Percentiles rank a stretch among this genome's conserved stretches.
phyloP scores from a whole-genome alignment of 371 early-diverging fungal genomes.

The Rhizopus stolonifer region DNA sequence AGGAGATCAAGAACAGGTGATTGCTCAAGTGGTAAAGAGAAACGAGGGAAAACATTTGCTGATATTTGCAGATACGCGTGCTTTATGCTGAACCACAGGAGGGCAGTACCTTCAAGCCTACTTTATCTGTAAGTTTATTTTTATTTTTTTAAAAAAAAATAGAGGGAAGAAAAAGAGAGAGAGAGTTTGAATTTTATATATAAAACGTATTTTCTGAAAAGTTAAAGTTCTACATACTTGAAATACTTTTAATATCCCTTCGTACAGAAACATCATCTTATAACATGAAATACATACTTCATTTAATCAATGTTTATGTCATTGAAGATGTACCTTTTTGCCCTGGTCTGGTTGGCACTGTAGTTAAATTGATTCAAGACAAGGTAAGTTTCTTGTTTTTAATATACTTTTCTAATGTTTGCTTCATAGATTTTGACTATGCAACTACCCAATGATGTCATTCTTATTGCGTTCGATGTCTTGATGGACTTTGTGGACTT shows the following conservation, averaged over 20 bases:
- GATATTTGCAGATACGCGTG: constrained; percentile 48
- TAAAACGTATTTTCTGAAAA: constrained; percentile 13
- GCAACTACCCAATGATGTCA: constrained; percentile 67
- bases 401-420: too few species aligned
- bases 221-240: constrained; percentile 72
- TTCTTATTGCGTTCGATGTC: constrained; percentile 69
- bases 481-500: constrained; percentile 65
- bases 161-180: not conserved
- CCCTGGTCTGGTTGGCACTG: constrained; percentile 69
- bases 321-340: constrained; percentile 77
- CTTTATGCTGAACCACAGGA: constrained; percentile 47
- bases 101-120: constrained; percentile 32
- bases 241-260: constrained; percentile 66
- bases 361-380: constrained; percentile 73
- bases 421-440: constrained; percentile 54
- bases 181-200: not conserved
- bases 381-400: constrained; percentile 50
- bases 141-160: not conserved
- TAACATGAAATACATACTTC: constrained; percentile 69
- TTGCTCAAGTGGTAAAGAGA: constrained; percentile 50
- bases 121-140: constrained; percentile 39
- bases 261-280: constrained; percentile 65
- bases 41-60: not conserved
- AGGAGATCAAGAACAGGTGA: constrained; percentile 57
- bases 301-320: constrained; percentile 72